These are phyloP conservation scores for Tolypocladium sp. DNA, from an alignment of 2,329 filamentous ascomycete species.

Conservation along the genomic window DNA sequence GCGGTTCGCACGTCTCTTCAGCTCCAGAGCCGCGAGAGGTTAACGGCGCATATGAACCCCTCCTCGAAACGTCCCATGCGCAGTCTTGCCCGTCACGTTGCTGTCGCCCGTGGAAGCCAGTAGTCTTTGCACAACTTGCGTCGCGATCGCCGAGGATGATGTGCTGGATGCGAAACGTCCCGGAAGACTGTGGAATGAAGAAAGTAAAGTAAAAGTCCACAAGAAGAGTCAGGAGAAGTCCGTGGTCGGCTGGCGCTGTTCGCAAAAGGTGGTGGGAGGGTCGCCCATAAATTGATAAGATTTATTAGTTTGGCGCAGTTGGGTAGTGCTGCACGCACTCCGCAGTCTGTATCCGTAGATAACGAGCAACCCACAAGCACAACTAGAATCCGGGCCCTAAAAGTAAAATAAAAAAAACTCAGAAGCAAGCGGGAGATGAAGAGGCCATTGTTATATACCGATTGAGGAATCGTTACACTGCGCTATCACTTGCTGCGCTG, in stretches of 20 bases:
- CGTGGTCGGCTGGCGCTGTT: background rate
- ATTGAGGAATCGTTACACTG: background rate
- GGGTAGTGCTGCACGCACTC: background rate
- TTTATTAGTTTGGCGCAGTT: background rate
- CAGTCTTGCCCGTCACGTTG: background rate
- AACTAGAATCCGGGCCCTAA: background rate
- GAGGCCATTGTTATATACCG: background rate
- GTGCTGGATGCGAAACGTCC: background rate
- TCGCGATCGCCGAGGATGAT: background rate
- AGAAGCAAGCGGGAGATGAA: too few species aligned
- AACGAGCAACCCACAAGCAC: background rate
- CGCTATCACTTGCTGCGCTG: background rate
- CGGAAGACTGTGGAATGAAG: background rate
- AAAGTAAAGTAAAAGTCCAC: background rate
- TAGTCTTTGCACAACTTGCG: background rate
- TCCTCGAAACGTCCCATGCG: background rate
- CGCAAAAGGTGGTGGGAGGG: background rate
- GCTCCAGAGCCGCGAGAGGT: background rate
- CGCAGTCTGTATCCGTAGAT: background rate
- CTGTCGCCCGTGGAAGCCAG: background rate
- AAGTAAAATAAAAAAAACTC: background rate
- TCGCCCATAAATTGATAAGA: background rate
- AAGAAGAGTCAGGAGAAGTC: background rate
- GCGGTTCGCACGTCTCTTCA: background rate
- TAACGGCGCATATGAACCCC: background rate